Evolutionary conservation across 345 rosid genomes (phyloP).

Genomic region (Angophora floribunda): DNA sequence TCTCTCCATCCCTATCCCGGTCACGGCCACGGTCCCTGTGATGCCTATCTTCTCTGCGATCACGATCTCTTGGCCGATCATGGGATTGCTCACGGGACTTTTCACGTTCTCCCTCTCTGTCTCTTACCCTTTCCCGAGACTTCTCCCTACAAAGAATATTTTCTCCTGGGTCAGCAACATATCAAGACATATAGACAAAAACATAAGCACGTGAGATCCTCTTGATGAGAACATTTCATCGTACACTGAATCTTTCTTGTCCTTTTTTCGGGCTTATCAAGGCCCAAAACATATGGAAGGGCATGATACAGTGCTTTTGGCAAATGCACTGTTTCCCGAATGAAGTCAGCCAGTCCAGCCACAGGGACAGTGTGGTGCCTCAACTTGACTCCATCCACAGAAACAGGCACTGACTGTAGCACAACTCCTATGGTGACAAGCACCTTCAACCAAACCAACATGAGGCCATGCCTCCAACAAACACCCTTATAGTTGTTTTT

Average conservation of each 20-base stretch:
- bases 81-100: slow-evolving; percentile 70
- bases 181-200: neutral
- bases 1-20: slow-evolving; percentile 35
- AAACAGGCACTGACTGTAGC: neutral
- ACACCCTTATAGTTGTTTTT: neutral
- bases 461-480: neutral
- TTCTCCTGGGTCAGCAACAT: neutral
- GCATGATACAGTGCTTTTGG: neutral
- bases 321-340: neutral
- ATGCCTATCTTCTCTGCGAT: slow-evolving; percentile 74
- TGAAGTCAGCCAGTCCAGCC: neutral
- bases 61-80: slow-evolving; percentile 79
- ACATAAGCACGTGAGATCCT: neutral
- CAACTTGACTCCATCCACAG: neutral
- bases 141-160: slow-evolving; percentile 32
- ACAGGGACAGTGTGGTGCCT: neutral
- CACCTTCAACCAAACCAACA: neutral
- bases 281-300: neutral
- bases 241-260: neutral
- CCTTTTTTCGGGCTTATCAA: neutral
- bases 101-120: slow-evolving; percentile 62
- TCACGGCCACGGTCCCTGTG: slow-evolving; percentile 66
- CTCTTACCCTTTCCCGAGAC: slow-evolving; percentile 82
- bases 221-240: neutral
- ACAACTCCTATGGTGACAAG: neutral